These are phyloP conservation scores for Alternaria tenuissima DNA, from an alignment of 2,329 filamentous ascomycete species.

Conservation along the genomic window DNA sequence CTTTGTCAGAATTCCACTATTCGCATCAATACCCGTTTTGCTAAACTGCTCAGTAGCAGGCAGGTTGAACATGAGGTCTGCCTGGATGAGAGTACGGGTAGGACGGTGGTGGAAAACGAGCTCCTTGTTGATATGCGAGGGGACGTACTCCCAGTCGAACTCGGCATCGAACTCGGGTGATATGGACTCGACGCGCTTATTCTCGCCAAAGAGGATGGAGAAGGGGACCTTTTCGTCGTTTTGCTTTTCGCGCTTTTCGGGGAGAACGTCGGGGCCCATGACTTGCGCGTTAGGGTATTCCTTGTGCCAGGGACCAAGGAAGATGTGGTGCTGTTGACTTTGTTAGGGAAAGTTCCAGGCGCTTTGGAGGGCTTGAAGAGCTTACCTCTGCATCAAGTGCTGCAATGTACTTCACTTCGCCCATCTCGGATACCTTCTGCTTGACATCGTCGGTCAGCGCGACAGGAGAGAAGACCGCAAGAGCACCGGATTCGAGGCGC, in stretches of 20 bases:
- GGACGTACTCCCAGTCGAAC: conserved; percentile 84
- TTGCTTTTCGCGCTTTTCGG: conserved; percentile 77
- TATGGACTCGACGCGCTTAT: conserved; percentile 59
- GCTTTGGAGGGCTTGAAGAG: neutral
- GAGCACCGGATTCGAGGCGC: conserved; percentile 75
- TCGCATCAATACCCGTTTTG: conserved; percentile 63
- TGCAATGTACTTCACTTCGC: conserved; percentile 81
- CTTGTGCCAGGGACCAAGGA: conserved; percentile 82
- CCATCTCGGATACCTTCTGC: conserved; percentile 65
- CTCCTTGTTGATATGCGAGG: conserved; percentile 83
- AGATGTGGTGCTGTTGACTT: conserved; percentile 79
- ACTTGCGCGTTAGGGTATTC: conserved; percentile 81
- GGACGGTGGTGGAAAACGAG: conserved; percentile 87
- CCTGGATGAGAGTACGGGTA: conserved; percentile 80
- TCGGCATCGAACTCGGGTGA: conserved; percentile 83
- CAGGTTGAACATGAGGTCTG: conserved; percentile 91
- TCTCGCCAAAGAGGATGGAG: conserved; percentile 65
- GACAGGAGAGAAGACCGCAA: conserved; percentile 92
- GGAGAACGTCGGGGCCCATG: conserved; percentile 82
- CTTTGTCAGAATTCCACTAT: conserved; percentile 66
- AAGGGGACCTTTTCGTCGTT: conserved; percentile 69
- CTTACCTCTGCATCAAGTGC: conserved; percentile 79
- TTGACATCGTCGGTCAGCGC: conserved; percentile 80
- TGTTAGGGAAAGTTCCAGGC: neutral
- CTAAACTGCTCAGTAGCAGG: conserved; percentile 83